phyloP scores from a whole-genome alignment of 345 rosid genomes.

The Anacardium occidentale region DNA sequence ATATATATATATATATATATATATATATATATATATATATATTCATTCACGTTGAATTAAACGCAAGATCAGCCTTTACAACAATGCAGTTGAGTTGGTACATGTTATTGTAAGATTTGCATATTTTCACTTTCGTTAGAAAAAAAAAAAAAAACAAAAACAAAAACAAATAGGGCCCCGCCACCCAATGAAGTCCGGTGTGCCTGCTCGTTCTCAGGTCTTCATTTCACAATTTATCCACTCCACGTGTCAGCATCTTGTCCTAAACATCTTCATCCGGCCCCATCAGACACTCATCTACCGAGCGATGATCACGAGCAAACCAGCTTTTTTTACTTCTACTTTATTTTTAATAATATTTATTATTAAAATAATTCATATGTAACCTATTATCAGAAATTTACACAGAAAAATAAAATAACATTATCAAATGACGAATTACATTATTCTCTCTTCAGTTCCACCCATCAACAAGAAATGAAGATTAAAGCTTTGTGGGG shows the following conservation, averaged over 20 bases:
- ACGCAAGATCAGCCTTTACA: too few relatives aligned
- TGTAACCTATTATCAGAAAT: neutral
- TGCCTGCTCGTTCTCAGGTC: neutral
- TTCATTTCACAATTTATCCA: neutral
- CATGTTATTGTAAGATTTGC: neutral
- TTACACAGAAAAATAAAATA: neutral
- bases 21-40: too few relatives aligned
- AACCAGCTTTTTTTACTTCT: too few relatives aligned
- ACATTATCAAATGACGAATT: neutral
- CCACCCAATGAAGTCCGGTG: neutral
- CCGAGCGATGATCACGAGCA: neutral
- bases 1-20: too few relatives aligned
- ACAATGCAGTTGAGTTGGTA: too few relatives aligned
- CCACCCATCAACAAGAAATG: neutral
- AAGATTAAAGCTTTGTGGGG: neutral
- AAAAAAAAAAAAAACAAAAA: too few relatives aligned
- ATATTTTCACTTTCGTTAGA: too few relatives aligned
- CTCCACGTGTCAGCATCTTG: constrained; percentile 16
- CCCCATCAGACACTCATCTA: neutral
- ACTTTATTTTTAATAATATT: too few relatives aligned
- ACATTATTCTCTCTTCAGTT: constrained; percentile 6
- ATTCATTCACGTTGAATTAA: too few relatives aligned
- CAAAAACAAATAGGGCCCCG: neutral
- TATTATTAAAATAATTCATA: too few relatives aligned
- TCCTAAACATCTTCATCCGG: neutral